Evolutionary conservation across 2,329 filamentous ascomycete species (phyloP).

Genomic region (Diaporthe citriasiana): DNA sequence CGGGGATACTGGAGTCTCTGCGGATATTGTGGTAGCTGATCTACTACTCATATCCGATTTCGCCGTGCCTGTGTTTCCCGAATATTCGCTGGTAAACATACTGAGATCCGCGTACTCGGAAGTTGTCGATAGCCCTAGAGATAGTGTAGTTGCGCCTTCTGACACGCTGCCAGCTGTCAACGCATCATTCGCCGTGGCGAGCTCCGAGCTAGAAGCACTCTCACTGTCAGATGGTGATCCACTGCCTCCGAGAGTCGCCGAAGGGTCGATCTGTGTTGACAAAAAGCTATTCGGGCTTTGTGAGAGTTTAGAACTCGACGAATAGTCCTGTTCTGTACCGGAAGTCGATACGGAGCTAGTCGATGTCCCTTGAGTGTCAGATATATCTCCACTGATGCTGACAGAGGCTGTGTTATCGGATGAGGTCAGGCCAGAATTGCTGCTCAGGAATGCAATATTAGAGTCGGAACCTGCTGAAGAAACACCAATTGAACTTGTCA

Average conservation of each 20-base stretch:
- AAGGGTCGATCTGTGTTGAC: too few relatives aligned
- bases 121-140: background rate
- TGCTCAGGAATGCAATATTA: background rate
- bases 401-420: background rate
- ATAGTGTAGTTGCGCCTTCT: background rate
- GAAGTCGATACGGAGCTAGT: background rate
- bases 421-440: too few relatives aligned
- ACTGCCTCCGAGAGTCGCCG: background rate
- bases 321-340: background rate
- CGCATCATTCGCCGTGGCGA: background rate
- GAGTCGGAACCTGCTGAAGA: background rate
- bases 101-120: background rate
- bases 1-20: background rate
- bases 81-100: too few relatives aligned
- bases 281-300: background rate
- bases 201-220: rapidly evolving
- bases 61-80: background rate
- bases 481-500: too few relatives aligned
- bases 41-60: background rate
- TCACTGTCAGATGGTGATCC: background rate
- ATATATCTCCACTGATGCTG: background rate
- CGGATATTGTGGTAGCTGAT: background rate
- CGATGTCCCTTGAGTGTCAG: background rate
- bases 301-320: background rate
- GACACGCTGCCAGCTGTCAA: background rate